Conservation (phyloP, 192 early-diverging fungal genomes). For the Chytriomyces sp. region DNA sequence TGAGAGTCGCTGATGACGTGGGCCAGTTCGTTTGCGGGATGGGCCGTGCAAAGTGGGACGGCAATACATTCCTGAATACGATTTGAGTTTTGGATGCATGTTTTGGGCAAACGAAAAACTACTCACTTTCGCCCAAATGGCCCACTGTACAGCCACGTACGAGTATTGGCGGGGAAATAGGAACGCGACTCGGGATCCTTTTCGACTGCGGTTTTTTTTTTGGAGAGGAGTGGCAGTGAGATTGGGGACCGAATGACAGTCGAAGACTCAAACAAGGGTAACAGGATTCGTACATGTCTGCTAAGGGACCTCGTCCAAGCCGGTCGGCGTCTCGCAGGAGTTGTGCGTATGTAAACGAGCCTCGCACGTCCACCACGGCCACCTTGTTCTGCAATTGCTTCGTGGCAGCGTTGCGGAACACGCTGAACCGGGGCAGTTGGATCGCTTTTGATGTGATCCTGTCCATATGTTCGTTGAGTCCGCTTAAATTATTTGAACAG, state of each 20-base stretch:
- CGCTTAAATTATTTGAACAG: no score
- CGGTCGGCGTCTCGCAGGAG: not conserved
- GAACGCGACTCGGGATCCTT: constrained; percentile 41
- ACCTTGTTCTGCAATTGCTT: not conserved
- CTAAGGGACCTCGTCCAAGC: not conserved
- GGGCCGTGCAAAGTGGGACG: constrained; percentile 78
- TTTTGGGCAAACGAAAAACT: no score
- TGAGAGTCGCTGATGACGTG: constrained; percentile 76
- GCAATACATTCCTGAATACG: constrained; percentile 73
- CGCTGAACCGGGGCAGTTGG: not conserved
- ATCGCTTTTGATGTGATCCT: not conserved
- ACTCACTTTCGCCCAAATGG: constrained; percentile 61
- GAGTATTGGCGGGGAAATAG: constrained; percentile 37
- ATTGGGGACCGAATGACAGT: not conserved
- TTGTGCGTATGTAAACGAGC: not conserved
- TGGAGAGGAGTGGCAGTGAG: not conserved
- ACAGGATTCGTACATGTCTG: not conserved
- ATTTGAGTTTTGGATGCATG: no score
- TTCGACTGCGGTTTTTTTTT: not conserved
- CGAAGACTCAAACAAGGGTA: no score
- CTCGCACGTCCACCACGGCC: not conserved
- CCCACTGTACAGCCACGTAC: constrained; percentile 43
- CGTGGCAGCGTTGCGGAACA: not conserved
- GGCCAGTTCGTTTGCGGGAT: constrained; percentile 76
- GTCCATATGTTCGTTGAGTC: no score